phyloP scores from a whole-genome alignment of 2,329 filamentous ascomycete species.

The Lojkania enalia region DNA sequence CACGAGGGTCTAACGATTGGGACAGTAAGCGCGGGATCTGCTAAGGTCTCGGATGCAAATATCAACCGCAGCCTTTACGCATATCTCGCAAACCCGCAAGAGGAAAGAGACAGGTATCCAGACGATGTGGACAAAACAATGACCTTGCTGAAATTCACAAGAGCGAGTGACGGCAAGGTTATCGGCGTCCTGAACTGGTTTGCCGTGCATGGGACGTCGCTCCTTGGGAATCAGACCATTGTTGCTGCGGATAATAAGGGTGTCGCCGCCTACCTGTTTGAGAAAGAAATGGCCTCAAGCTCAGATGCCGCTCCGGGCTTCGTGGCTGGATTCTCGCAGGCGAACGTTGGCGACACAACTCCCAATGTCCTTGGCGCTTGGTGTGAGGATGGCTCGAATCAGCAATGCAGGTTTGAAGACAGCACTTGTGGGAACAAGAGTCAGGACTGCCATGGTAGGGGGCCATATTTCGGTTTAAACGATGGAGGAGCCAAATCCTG shows the following conservation, averaged over 20 bases:
- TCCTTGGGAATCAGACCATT: conserved; percentile 89
- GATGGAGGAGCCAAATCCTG: conserved; percentile 70
- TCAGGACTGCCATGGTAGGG: conserved; percentile 73
- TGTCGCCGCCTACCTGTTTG: conserved; percentile 82
- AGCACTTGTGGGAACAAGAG: conserved; percentile 79
- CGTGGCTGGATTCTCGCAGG: conserved; percentile 89
- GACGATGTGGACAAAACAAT: conserved; percentile 73
- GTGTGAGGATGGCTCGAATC: conserved; percentile 77
- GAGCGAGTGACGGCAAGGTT: conserved; percentile 73
- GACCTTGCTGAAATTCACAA: conserved; percentile 77
- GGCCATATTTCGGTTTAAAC: conserved; percentile 67
- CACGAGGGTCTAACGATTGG: conserved; percentile 74
- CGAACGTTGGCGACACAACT: conserved; percentile 87
- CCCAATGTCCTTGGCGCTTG: conserved; percentile 87
- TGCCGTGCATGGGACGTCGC: conserved; percentile 86
- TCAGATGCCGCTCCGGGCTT: conserved; percentile 62
- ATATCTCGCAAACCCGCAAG: conserved; percentile 81
- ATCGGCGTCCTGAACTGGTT: conserved; percentile 89
- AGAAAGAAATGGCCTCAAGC: conserved; percentile 64
- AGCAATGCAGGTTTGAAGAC: conserved; percentile 74
- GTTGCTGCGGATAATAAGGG: conserved; percentile 97
- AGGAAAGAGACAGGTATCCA: conserved; percentile 72
- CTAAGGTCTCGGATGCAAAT: conserved; percentile 73
- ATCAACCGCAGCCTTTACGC: conserved; percentile 88
- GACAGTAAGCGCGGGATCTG: conserved; percentile 69